Conservation (phyloP, 345 rosid genomes). For the Alliaria petiolata region DNA sequence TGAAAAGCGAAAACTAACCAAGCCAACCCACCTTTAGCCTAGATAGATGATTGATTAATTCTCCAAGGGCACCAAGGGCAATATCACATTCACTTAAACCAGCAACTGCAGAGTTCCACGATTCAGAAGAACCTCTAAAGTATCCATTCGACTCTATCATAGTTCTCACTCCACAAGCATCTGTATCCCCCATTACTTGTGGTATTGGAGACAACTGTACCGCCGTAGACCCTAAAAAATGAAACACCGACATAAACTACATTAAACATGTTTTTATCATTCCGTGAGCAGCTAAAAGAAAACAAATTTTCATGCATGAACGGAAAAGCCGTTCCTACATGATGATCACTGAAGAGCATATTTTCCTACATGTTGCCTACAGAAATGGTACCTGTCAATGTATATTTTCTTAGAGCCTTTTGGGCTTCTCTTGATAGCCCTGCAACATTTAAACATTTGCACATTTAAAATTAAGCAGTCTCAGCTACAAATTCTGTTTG, state of each 20-base stretch:
- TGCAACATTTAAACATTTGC: slow-evolving; percentile 36
- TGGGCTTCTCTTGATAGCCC: slow-evolving; percentile 83
- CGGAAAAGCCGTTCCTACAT: too few relatives aligned
- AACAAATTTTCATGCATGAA: not conserved
- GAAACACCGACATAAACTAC: not conserved
- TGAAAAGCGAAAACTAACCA: slow-evolving; percentile 4
- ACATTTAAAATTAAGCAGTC: not conserved
- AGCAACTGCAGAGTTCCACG: slow-evolving; percentile 49
- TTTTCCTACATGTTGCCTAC: not conserved
- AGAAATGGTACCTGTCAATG: slow-evolving; percentile 50
- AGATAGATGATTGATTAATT: slow-evolving; percentile 68
- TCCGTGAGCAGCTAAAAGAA: not conserved
- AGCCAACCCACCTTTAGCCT: slow-evolving; percentile 72
- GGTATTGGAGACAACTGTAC: slow-evolving; percentile 57
- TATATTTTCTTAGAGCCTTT: slow-evolving; percentile 76
- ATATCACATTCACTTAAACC: slow-evolving; percentile 44
- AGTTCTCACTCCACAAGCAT: slow-evolving; percentile 63
- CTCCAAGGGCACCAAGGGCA: slow-evolving; percentile 72
- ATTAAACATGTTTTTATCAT: not conserved
- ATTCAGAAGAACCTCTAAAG: slow-evolving; percentile 57
- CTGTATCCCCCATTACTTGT: slow-evolving; percentile 43
- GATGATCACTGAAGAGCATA: not conserved
- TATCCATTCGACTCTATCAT: slow-evolving; percentile 62
- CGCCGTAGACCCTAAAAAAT: slow-evolving; percentile 49
- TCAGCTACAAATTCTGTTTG: not conserved